Evolutionary conservation across 2,329 filamentous ascomycete species (phyloP).

Genomic region (Ascochyta viciae-villosae): DNA sequence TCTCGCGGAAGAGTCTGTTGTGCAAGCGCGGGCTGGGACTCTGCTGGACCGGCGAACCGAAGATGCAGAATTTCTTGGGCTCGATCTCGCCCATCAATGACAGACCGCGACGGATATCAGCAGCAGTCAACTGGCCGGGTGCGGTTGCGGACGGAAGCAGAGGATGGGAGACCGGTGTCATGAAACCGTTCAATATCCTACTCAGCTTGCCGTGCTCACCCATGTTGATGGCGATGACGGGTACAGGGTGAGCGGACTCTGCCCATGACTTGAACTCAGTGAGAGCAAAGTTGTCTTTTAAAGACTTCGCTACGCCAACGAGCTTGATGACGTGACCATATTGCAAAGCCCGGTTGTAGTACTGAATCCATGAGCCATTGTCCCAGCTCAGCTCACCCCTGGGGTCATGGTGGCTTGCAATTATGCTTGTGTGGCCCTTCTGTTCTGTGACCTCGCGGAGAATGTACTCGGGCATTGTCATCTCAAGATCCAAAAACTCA

Average conservation of each 20-base stretch:
- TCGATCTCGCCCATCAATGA: constrained; percentile 80
- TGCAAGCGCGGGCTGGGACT: constrained; percentile 90
- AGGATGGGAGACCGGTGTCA: constrained; percentile 93
- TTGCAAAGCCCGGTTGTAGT: constrained; percentile 88
- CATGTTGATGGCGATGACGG: constrained; percentile 97
- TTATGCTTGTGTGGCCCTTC: constrained; percentile 79
- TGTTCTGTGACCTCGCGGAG: constrained; percentile 72
- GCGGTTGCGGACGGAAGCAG: constrained; percentile 90
- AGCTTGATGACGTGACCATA: constrained; percentile 95
- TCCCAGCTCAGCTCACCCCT: constrained; percentile 80
- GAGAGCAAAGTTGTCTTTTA: constrained; percentile 88
- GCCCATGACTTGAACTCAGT: constrained; percentile 82
- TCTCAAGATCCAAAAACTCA: constrained; percentile 93
- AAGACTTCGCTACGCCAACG: constrained; percentile 76
- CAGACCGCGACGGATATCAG: constrained; percentile 82
- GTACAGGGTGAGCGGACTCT: constrained; percentile 74
- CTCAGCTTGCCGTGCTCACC: constrained; percentile 85
- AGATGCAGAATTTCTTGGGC: constrained; percentile 80
- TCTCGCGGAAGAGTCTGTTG: constrained; percentile 78
- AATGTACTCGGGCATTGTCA: constrained; percentile 80
- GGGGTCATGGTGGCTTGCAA: constrained; percentile 95
- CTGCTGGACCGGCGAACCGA: constrained; percentile 82
- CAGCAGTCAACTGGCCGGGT: constrained; percentile 88
- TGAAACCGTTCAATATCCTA: constrained; percentile 86
- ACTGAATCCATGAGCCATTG: constrained; percentile 89